A percentile compares a stretch with the other conserved stretches of the same genome.
Conservation (phyloP, 83 land plant genomes). For the Thuja plicata region DNA sequence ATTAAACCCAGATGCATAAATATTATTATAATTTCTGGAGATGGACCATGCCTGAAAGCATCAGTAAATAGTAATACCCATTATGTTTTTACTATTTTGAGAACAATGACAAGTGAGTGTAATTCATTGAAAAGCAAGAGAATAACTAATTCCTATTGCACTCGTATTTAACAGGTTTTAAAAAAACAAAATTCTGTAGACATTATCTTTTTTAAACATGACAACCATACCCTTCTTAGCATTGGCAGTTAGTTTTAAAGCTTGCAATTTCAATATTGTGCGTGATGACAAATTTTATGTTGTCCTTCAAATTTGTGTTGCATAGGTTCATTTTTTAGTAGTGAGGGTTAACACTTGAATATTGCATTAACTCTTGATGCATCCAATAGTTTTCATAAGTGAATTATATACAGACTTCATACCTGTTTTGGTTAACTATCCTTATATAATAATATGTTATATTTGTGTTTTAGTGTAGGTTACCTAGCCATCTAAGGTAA, state of each 20-base stretch:
- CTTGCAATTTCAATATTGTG: neutral
- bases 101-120: neutral
- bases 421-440: neutral
- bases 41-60: neutral
- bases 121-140: neutral
- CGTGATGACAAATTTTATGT: neutral
- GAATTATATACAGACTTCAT: neutral
- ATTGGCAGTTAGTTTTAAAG: neutral
- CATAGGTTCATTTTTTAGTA: neutral
- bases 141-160: neutral
- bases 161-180: neutral
- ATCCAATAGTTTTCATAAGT: neutral
- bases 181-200: neutral
- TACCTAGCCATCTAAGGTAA: neutral
- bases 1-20: neutral
- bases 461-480: neutral
- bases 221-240: neutral
- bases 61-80: neutral
- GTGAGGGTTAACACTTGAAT: neutral
- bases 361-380: neutral
- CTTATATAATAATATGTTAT: neutral
- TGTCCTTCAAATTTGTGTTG: neutral
- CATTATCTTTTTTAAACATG: neutral
- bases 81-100: constrained; percentile 6
- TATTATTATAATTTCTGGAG: neutral